phyloP scores from a whole-genome alignment of 208 protist species.

The Wallacemonas sp. region DNA sequence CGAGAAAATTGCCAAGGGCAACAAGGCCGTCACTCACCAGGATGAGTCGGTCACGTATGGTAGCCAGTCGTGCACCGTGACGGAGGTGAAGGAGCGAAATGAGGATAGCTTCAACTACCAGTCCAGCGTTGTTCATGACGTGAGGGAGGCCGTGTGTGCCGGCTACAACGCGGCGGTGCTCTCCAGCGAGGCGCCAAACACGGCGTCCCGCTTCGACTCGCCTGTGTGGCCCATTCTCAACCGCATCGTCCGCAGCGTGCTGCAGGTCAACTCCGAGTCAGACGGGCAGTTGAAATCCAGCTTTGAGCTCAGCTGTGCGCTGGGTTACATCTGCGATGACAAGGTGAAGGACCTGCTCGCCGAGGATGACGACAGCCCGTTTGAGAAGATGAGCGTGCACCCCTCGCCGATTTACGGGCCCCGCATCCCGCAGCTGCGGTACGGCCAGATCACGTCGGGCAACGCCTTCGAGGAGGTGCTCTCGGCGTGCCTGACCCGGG shows the following conservation, averaged over 20 bases:
- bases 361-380: slow-evolving; percentile 25
- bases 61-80: slow-evolving; percentile 32
- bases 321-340: slow-evolving; percentile 72
- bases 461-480: slow-evolving; percentile 57
- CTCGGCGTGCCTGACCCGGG: slow-evolving; percentile 38
- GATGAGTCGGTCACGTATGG: slow-evolving; percentile 41
- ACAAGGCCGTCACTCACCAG: slow-evolving; percentile 29
- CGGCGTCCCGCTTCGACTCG: slow-evolving; percentile 49
- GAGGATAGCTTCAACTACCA: slow-evolving; percentile 59
- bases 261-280: slow-evolving; percentile 33
- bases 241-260: slow-evolving; percentile 56
- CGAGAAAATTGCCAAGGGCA: slow-evolving; percentile 42
- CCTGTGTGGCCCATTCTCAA: slow-evolving; percentile 70
- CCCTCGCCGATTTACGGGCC: slow-evolving; percentile 82
- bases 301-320: slow-evolving; percentile 54
- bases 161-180: slow-evolving; percentile 73
- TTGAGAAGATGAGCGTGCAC: slow-evolving; percentile 57
- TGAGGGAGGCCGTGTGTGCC: slow-evolving; percentile 50
- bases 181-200: slow-evolving; percentile 62
- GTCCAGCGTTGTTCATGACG: slow-evolving; percentile 51
- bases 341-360: slow-evolving; percentile 67
- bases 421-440: slow-evolving; percentile 57
- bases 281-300: slow-evolving; percentile 24
- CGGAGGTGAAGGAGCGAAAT: slow-evolving; percentile 51
- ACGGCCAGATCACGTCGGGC: slow-evolving; percentile 43